Evolutionary conservation across 2,329 filamentous ascomycete species (phyloP), one percentile per base, ranked within the genome.

Genomic region (Plectosphaerella plurivora): DNA sequence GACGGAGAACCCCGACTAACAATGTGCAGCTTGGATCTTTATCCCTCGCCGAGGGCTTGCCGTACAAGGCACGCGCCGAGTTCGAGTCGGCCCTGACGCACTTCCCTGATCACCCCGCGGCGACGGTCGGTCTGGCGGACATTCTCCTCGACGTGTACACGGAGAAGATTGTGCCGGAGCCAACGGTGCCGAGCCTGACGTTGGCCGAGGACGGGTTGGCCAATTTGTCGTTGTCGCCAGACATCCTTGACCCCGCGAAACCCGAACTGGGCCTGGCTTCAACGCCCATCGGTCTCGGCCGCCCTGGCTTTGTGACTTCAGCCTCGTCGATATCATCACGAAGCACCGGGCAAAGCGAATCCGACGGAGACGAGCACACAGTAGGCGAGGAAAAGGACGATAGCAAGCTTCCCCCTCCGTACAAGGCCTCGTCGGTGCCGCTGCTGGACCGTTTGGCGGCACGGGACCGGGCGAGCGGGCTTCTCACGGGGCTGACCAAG

Each of bases 141-240:
- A 86, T 97, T 37, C 78, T 99, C 7, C 79, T 97, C 47, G 91
- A 97, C 63, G 84, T 95, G 18, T 96, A 93, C 70, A 84, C 76
- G 59, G 79, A 89, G 67, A 78, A 82, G 47, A 71, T 89, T 18
- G 77, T 87, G 41, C 84, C 84, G 4, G 74, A 75, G 53, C 71
- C 81, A 50, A 68, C 83, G 57, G 72, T 82, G 4, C 75, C 79
- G 3, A 64, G 69, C 1, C 68, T 82, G 10, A 58, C 64, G 28
- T 55, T 68, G 49, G 60, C 63, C 14, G 65, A 68, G 47, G 64
- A 63, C 20, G 63, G 65, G 35, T 54, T 61, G n/a, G 59, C 53
- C 15, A 41, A 51, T 18, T 49, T 52, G 10, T 14, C 20, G 12
- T 39, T 50, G 15, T 44, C 48, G 4, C 14, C 22, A 5, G 18